A percentile compares a stretch with the other conserved stretches of the same genome.
phyloP scores from a whole-genome alignment of 1,284 basidiomycete genomes.

The Meripilus lineatus region DNA sequence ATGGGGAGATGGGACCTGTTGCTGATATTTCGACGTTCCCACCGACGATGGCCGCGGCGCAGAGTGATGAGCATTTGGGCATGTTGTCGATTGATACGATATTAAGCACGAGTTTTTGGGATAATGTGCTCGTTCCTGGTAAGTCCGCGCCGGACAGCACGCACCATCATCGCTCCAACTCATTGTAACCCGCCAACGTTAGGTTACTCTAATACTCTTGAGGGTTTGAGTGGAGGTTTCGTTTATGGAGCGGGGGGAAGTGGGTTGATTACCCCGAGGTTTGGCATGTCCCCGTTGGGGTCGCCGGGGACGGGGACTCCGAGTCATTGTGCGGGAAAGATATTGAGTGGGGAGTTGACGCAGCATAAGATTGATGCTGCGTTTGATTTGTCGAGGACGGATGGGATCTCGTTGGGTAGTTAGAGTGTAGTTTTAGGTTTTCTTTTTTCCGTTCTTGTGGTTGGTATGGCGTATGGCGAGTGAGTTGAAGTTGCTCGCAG shows the following conservation, averaged over 20 bases:
- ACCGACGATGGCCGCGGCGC: conserved; percentile 63
- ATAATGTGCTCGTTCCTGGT: conserved; percentile 80
- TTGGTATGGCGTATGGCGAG: too few species aligned
- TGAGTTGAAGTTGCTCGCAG: too few species aligned
- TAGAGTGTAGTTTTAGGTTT: neutral
- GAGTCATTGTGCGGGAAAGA: conserved; percentile 8
- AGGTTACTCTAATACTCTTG: conserved; percentile 75
- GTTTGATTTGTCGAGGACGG: conserved; percentile 14
- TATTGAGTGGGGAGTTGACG: conserved; percentile 12
- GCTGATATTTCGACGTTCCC: conserved; percentile 77
- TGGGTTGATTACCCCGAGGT: conserved; percentile 57
- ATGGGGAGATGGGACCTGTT: conserved; percentile 76
- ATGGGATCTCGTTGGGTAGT: conserved; percentile 3
- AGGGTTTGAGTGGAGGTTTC: conserved; percentile 77
- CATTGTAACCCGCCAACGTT: too few species aligned
- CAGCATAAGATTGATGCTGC: conserved; percentile 21
- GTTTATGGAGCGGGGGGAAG: conserved; percentile 77
- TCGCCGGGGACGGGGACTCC: conserved; percentile 35
- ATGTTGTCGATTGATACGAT: conserved; percentile 77
- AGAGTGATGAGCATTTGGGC: conserved; percentile 39
- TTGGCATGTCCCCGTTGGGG: conserved; percentile 32
- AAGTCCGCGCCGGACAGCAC: too few species aligned
- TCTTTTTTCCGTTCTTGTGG: too few species aligned
- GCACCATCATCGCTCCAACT: too few species aligned
- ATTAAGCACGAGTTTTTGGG: conserved; percentile 75